Base-by-base conservation (phyloP, 2,329 filamentous ascomycete species). In the Aspergillus ustus region DNA sequence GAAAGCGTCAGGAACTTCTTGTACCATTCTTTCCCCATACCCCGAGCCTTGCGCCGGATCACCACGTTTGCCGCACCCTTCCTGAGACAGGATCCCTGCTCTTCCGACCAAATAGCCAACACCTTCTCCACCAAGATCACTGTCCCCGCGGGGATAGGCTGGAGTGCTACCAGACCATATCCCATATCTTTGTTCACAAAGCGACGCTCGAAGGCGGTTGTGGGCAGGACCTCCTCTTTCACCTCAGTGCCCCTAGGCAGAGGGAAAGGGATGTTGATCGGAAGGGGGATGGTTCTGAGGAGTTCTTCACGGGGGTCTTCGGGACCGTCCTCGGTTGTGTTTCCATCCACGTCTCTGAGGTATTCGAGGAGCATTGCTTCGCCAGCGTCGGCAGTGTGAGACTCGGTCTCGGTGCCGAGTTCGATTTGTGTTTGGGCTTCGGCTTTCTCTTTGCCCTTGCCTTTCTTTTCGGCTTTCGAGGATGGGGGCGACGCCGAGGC, bases 11-110 rank as follows among this genome's bases (percentile, higher is more conserved):
- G 25, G 22, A 61, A 63, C 15, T 45, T 17, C 6, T 34, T 40
- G 15, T 55, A 46, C 66, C 66, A 68, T 11, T 63, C 60, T 3
- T n/a, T 13, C 7, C 63, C 66, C 60, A 67, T 62, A 0, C n/a
- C 29, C 4, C 17, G 49, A 2, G 59, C 57, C 50, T 63, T 67
- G 13, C 7, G 19, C 4, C n/a, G 50, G 7, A 68, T n/a, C 31
- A 67, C 25, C 1, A 11, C 48, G 8, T 65, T 43, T 2, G 45
- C 28, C 6, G 51, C 25, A 2, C 31, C 20, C 3, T 2, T 4
- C 0, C 11, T 51, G n/a, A 49, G 25, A 22, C 45, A 60, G 4
- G 6, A 9, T 28, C 50, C 25, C 4, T 45, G 20, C 40, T 65
- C 62, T 2, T 51, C 9, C 4, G 15, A 17, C 22, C 46, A 50